Evolutionary conservation across 805 yeast species (phyloP), one percentile per base, ranked within the genome.

Genomic region (Yarrowia sp.): DNA sequence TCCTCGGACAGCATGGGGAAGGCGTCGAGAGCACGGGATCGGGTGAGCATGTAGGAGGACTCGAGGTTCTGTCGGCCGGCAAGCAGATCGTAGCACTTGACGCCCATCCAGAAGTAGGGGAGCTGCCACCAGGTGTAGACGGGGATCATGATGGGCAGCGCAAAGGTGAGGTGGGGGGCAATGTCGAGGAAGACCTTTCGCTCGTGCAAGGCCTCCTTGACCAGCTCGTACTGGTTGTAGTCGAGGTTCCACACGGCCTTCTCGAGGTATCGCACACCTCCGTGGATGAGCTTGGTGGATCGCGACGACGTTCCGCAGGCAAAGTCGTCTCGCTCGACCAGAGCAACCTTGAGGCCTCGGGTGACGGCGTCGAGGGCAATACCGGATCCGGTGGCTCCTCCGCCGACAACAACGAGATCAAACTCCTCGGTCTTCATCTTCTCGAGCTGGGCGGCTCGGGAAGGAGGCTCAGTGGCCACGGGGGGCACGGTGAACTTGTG

Each of bases 361-460:
- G 96, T 82, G 27, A 87, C 82, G 35, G 97, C 97, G 75, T 92
- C 98, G 44, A 92, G 78, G 0, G 97, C 97, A 51, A 90, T 83
- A 64, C 97, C 98, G 5, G 97, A 78, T 65, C 98, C 98, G 14
- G 94, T 86, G 38, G 97, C 97, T 72, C 98, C 98, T 67, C 97
- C 97, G 65, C 98, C 98, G 67, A 93, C 85, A 67, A 92, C 80
- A 66, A 92, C 76, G n/a, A 92, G 81, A 72, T 93, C 97, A 70
- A 82, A 85, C 71, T 86, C 81, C 60, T 81, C 74, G 49, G 80
- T 16, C 47, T 38, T 38, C 46, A 66, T 61, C 49, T 67, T 60
- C 25, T 71, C 65, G 25, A 73, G 66, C 53, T 69, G 67, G 32
- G 63, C 53, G 19, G 74, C 68, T 29, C 69, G 38, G 24, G 70